Percentiles rank a stretch among this genome's conserved stretches.
phyloP scores from a whole-genome alignment of 495 filamentous ascomycete genomes.

The Xylaria bambusicola region DNA sequence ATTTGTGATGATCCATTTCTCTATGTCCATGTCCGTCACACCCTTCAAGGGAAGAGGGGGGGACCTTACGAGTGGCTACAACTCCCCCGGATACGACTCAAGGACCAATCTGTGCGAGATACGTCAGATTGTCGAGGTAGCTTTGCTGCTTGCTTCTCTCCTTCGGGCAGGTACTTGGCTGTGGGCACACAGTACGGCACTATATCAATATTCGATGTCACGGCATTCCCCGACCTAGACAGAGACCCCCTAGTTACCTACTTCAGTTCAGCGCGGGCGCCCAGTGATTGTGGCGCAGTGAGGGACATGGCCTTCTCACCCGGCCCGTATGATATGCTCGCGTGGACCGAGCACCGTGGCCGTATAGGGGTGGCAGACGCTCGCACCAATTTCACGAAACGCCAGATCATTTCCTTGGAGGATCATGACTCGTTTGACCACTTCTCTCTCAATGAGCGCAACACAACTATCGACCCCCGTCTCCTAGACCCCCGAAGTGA shows the following conservation, averaged over 20 bases:
- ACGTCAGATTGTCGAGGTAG: slow-evolving; percentile 52
- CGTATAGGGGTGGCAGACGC: slow-evolving; percentile 83
- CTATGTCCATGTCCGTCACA: slow-evolving; percentile 69
- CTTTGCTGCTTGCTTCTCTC: slow-evolving; percentile 57
- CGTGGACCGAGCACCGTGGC: slow-evolving; percentile 90
- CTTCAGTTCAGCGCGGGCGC: slow-evolving; percentile 60
- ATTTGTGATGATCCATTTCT: slow-evolving; percentile 83
- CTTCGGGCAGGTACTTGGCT: slow-evolving; percentile 52
- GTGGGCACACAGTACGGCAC: slow-evolving; percentile 60
- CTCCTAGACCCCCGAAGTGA: slow-evolving; percentile 44
- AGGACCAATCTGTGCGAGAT: slow-evolving; percentile 50
- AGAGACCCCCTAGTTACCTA: slow-evolving; percentile 43
- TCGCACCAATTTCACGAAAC: slow-evolving; percentile 70
- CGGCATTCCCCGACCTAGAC: slow-evolving; percentile 36
- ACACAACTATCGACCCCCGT: slow-evolving; percentile 51
- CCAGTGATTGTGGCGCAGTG: slow-evolving; percentile 70
- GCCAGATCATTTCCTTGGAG: slow-evolving; percentile 72
- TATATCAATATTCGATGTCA: slow-evolving; percentile 54
- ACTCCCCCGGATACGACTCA: slow-evolving; percentile 47
- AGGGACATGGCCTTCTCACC: slow-evolving; percentile 90
- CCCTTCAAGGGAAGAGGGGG: slow-evolving; percentile 24
- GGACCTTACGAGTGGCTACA: slow-evolving; percentile 41
- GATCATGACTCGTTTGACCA: slow-evolving; percentile 58
- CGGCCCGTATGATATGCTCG: slow-evolving; percentile 84
- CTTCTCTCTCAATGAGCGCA: slow-evolving; percentile 43